Evolutionary conservation across 805 yeast species (phyloP).

Genomic region (Ogataea paraovalis): DNA sequence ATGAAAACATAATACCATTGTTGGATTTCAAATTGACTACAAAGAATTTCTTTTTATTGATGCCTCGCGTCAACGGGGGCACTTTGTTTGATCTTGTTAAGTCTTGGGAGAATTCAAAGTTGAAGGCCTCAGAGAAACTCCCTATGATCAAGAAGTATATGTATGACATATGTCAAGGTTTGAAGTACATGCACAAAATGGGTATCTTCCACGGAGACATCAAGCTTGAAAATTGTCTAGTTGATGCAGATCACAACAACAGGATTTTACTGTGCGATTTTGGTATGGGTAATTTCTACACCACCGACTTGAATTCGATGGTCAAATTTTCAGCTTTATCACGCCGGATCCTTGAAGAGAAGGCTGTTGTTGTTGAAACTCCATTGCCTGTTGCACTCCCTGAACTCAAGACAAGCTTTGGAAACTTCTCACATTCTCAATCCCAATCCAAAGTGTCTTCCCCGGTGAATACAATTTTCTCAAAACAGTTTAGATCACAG

Average conservation of each 20-base stretch:
- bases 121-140: conserved; percentile 11
- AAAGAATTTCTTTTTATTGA: conserved; percentile 61
- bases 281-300: conserved; percentile 60
- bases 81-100: conserved; percentile 74
- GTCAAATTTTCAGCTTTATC: conserved; percentile 15
- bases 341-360: conserved; percentile 11
- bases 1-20: conserved; percentile 62
- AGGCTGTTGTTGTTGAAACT: conserved; percentile 13
- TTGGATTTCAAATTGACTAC: conserved; percentile 57
- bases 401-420: not conserved
- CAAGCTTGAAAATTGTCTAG: conserved; percentile 74
- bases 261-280: conserved; percentile 75
- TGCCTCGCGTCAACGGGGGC: conserved; percentile 67
- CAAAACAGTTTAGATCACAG: not conserved
- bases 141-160: conserved; percentile 34
- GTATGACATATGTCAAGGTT: conserved; percentile 53
- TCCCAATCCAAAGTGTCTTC: not conserved
- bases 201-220: conserved; percentile 79
- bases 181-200: conserved; percentile 57
- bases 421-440: not conserved
- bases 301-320: conserved; percentile 7
- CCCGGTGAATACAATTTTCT: not conserved
- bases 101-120: conserved; percentile 48
- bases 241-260: conserved; percentile 38
- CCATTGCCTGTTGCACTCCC: conserved; percentile 2